Conservation (phyloP, 2,329 filamentous ascomycete species). For the Colletotrichum sp. region DNA sequence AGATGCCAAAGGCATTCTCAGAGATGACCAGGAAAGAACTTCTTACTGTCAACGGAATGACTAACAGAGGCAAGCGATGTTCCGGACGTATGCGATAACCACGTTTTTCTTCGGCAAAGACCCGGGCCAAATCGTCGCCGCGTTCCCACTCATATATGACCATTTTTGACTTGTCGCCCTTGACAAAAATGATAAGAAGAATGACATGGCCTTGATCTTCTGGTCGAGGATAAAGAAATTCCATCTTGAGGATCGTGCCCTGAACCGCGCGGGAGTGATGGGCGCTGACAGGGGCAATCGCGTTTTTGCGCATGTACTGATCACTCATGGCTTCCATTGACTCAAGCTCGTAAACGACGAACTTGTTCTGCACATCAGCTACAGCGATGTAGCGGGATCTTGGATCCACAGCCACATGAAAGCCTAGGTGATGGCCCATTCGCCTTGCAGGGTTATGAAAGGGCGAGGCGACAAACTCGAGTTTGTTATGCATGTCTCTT, state of each 20-base stretch:
- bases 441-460: slow-evolving; percentile 61
- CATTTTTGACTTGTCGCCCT: slow-evolving; percentile 54
- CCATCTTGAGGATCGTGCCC: slow-evolving; percentile 83
- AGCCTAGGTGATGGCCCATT: slow-evolving; percentile 61
- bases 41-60: slow-evolving; percentile 75
- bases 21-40: slow-evolving; percentile 75
- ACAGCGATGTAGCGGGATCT: slow-evolving; percentile 73
- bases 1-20: slow-evolving; percentile 61
- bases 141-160: slow-evolving; percentile 66
- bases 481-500: slow-evolving; percentile 43
- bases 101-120: slow-evolving; percentile 50
- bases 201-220: slow-evolving; percentile 75
- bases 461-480: slow-evolving; percentile 66
- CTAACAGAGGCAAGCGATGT: slow-evolving; percentile 66
- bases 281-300: slow-evolving; percentile 63
- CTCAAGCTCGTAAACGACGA: slow-evolving; percentile 75
- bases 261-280: slow-evolving; percentile 54
- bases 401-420: slow-evolving; percentile 78
- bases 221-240: slow-evolving; percentile 77
- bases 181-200: slow-evolving; percentile 69
- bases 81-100: slow-evolving; percentile 56
- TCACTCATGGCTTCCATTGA: slow-evolving; percentile 53
- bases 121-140: slow-evolving; percentile 49
- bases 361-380: slow-evolving; percentile 70
- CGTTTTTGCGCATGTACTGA: slow-evolving; percentile 50